These are phyloP conservation scores for Saturnispora hagleri DNA, from an alignment of 805 yeast species.

Conservation along the genomic window DNA sequence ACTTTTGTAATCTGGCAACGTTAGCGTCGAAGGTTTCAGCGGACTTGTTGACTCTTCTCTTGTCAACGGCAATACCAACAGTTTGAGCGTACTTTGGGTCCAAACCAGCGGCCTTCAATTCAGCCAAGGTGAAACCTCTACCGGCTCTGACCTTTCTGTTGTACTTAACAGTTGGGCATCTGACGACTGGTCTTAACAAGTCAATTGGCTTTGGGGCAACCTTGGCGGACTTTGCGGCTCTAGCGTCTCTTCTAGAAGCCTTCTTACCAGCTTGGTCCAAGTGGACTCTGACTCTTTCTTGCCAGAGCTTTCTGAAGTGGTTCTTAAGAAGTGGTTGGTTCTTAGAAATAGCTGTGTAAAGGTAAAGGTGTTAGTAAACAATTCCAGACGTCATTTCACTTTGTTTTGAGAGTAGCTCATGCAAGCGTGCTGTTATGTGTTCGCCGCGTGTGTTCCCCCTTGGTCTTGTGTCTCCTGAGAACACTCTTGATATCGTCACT, in stretches of 20 bases:
- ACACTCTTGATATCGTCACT: too few species aligned
- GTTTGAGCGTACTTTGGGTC: conserved; percentile 95
- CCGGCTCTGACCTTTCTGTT: conserved; percentile 99
- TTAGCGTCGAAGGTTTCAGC: conserved; percentile 90
- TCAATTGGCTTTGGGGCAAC: conserved; percentile 98
- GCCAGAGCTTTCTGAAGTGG: conserved; percentile 99
- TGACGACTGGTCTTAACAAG: conserved; percentile 91
- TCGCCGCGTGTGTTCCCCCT: too few species aligned
- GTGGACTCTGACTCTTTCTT: conserved; percentile 98
- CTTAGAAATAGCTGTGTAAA: conserved; percentile 81
- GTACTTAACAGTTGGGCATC: conserved; percentile 98
- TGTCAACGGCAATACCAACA: conserved; percentile 97
- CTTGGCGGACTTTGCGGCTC: conserved; percentile 88
- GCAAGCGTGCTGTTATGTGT: too few species aligned
- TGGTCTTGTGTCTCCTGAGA: too few species aligned
- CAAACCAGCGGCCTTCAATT: conserved; percentile 95
- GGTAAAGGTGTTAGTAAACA: conserved; percentile 16
- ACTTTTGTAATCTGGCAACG: conserved; percentile 94
- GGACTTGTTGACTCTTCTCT: conserved; percentile 98
- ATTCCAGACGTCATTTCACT: not conserved
- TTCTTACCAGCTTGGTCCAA: conserved; percentile 99
- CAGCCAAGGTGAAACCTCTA: conserved; percentile 97
- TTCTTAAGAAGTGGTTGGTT: conserved; percentile 98
- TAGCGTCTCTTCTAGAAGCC: conserved; percentile 91
- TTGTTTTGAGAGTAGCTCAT: too few species aligned